Evolutionary conservation across 257 asterid genomes (phyloP), one percentile per base, ranked within the genome.

Genomic region (Echites panduratus): DNA sequence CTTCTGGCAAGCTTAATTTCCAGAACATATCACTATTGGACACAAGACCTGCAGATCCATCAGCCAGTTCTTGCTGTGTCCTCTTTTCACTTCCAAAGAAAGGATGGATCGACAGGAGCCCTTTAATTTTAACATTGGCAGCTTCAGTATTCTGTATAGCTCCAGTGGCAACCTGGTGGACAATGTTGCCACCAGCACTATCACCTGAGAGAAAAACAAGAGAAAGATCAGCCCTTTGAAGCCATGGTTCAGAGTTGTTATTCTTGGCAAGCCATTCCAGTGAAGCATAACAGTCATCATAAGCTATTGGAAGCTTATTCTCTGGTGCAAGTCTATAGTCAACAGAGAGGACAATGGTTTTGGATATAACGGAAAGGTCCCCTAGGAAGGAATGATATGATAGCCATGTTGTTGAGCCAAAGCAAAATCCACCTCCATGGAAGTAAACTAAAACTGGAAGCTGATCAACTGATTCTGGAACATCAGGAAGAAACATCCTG

Each of bases 391-490:
- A 1, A 82, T 92, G 93, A 84, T 87, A 90, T 38, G 91, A 90
- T 14, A 74, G 76, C 97, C 97, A 89, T 8, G 93, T 78, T 38
- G 97, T 90, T 53, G 97, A 84, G 78, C 96, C 93, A 44, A 89
- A 86, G 82, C 96, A 87, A 70, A 93, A 93, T 11, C 96, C 97
- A 17, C 95, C 97, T 4, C 98, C 98, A 63, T 93, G 98, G 85
- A 93, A 93, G 61, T 93, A 89, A 56, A 88, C 84, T 61, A 93
- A 26, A 65, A 88, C 70, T 0, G 97, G 92, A 57, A 88, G 82
- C 2, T 22, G 61, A 48, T 26, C 41, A 13, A 49, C 38, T 22
- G 80, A 73, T 48, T 73, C 52, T 3, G 83, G 53, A 27, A 47
- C 48, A 29, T 67, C 77, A 19, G 97, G 97, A 62, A 84, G 82